A percentile compares a stretch with the other conserved stretches of the same genome.
Evolutionary conservation across 495 filamentous ascomycete species (phyloP).

Genomic region (Daldinia decipiens): DNA sequence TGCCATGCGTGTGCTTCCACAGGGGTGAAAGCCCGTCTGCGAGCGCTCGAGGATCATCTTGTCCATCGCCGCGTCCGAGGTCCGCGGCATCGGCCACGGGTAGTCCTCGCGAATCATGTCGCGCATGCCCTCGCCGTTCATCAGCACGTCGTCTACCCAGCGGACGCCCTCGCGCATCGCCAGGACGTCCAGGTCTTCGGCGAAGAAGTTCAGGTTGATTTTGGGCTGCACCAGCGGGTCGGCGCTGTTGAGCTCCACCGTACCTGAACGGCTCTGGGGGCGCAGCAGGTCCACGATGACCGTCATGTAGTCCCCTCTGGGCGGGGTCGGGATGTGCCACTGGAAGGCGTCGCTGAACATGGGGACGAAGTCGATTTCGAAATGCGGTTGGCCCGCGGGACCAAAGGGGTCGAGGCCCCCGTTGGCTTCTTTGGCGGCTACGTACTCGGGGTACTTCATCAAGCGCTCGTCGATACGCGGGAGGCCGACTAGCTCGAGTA

Average conservation of each 20-base stretch:
- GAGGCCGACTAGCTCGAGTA: conserved; percentile 66
- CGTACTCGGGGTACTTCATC: conserved; percentile 60
- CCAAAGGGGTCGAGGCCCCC: conserved; percentile 67
- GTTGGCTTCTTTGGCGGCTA: conserved; percentile 59
- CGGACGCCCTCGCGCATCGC: conserved; percentile 67
- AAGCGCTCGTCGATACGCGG: conserved; percentile 66
- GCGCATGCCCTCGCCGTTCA: conserved; percentile 65
- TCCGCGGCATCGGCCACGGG: conserved; percentile 68
- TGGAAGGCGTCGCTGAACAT: conserved; percentile 71
- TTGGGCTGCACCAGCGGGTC: conserved; percentile 64
- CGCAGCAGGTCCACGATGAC: conserved; percentile 71
- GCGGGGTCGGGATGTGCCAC: conserved; percentile 67
- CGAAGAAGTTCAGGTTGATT: conserved; percentile 71
- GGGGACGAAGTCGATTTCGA: conserved; percentile 72
- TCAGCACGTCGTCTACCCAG: conserved; percentile 65
- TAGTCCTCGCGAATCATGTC: conserved; percentile 65
- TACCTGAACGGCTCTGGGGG: conserved; percentile 59
- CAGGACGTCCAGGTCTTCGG: conserved; percentile 64
- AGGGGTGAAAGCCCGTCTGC: conserved; percentile 70
- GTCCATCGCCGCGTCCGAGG: conserved; percentile 67
- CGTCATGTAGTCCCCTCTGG: conserved; percentile 61
- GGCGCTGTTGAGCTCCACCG: conserved; percentile 63
- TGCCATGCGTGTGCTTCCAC: conserved; percentile 63
- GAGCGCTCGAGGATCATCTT: conserved; percentile 65
- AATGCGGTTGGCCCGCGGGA: conserved; percentile 68